Percentiles rank a stretch among this genome's conserved stretches.
phyloP scores from a whole-genome alignment of 1,284 basidiomycete species.

The Termitomyces sp. region DNA sequence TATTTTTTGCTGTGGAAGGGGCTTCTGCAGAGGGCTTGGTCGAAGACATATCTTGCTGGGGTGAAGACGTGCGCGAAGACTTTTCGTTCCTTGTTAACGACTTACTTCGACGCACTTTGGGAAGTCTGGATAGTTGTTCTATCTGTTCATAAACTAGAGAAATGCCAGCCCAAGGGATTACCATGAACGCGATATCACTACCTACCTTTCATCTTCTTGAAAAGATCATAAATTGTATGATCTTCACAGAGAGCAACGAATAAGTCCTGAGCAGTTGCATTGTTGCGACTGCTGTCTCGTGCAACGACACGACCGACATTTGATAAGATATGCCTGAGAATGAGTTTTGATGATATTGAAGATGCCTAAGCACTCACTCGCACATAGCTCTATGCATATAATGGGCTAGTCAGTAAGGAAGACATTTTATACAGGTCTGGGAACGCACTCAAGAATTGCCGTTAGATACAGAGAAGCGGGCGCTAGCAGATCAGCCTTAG shows the following conservation, averaged over 20 bases:
- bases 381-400: conserved; percentile 58
- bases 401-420: not conserved
- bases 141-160: conserved; percentile 70
- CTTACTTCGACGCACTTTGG: conserved; percentile 60
- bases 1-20: conserved; percentile 23
- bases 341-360: conserved; percentile 6
- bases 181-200: not conserved
- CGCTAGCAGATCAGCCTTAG: conserved; percentile 57
- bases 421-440: conserved; percentile 1
- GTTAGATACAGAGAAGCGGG: conserved; percentile 86
- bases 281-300: conserved; percentile 75
- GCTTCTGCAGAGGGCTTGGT: conserved; percentile 37
- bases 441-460: conserved; percentile 83
- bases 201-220: conserved; percentile 81
- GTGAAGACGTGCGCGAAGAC: conserved; percentile 34
- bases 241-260: conserved; percentile 87
- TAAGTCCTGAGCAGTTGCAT: conserved; percentile 73
- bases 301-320: conserved; percentile 80
- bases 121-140: conserved; percentile 55
- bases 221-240: conserved; percentile 75
- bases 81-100: conserved; percentile 52
- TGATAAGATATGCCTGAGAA: conserved; percentile 70
- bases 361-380: conserved; percentile 47
- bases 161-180: conserved; percentile 1
- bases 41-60: conserved; percentile 31